A percentile compares a stretch with the other conserved stretches of the same genome.
These are phyloP conservation scores for Cryphonectria carpinicola DNA, from an alignment of 2,329 filamentous ascomycete genomes.

Conservation along the genomic window DNA sequence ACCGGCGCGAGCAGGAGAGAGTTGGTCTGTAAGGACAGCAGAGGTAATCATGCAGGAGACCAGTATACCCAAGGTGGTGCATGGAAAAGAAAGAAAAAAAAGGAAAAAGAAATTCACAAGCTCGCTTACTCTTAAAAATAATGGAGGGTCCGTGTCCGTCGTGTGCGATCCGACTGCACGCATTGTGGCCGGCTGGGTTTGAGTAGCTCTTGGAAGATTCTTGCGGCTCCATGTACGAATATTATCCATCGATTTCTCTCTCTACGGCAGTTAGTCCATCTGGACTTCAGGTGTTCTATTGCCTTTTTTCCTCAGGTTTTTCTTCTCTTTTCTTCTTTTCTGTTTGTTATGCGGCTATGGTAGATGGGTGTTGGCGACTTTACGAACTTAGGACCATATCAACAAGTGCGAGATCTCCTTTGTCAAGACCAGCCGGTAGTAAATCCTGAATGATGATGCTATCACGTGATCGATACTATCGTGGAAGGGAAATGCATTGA, in stretches of 20 bases:
- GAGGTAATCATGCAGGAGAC: neutral
- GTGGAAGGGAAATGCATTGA: neutral
- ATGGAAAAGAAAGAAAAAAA: neutral
- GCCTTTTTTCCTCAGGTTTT: neutral
- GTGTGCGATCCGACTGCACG: constrained; percentile 6
- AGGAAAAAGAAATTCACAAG: neutral
- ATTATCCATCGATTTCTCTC: constrained; percentile 22
- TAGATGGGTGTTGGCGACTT: constrained; percentile 17
- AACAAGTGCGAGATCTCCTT: constrained; percentile 13
- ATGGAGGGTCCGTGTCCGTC: neutral
- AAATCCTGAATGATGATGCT: neutral
- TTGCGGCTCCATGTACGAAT: constrained; percentile 17
- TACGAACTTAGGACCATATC: constrained; percentile 13
- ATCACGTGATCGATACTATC: neutral
- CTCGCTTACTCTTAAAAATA: neutral
- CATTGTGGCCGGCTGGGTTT: constrained; percentile 9
- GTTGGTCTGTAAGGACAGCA: neutral
- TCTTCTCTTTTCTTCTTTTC: neutral
- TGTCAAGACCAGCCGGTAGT: neutral
- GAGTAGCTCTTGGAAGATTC: neutral
- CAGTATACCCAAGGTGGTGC: constrained; percentile 6
- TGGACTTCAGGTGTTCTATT: neutral
- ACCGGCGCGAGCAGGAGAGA: constrained; percentile 36
- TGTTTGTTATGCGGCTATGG: neutral
- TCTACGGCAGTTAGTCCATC: constrained; percentile 10